phyloP scores from a whole-genome alignment of 2,329 filamentous ascomycete species.

The Fusarium torulosum region DNA sequence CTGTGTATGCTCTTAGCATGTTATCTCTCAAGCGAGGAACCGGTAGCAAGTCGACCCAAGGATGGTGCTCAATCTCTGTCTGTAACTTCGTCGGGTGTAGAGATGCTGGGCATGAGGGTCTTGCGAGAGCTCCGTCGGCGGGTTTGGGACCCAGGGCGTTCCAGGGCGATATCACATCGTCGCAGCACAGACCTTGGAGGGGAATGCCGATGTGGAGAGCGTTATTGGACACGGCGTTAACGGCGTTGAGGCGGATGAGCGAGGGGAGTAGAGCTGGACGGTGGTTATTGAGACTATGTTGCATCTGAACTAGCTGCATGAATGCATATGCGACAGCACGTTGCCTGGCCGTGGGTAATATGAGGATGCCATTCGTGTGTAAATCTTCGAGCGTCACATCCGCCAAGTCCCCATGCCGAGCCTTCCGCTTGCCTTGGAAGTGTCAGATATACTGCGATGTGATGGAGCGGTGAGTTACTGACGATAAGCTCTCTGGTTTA shows the following conservation, averaged over 20 bases:
- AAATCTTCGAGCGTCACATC: not conserved
- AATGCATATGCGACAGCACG: constrained; percentile 38
- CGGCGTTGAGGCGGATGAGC: constrained; percentile 44
- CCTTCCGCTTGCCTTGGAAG: constrained; percentile 32
- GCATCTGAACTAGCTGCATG: constrained; percentile 37
- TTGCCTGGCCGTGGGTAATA: constrained; percentile 10
- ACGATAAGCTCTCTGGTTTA: constrained; percentile 45
- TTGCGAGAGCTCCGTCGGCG: not conserved
- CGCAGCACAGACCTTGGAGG: constrained; percentile 30
- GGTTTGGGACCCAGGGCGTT: constrained; percentile 13
- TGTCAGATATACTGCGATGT: constrained; percentile 9
- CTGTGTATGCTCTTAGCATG: constrained; percentile 27
- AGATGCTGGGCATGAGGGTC: constrained; percentile 18
- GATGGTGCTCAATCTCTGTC: constrained; percentile 33
- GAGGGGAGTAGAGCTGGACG: constrained; percentile 30
- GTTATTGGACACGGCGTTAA: constrained; percentile 39
- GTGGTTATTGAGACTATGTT: constrained; percentile 34
- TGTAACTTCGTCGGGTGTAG: constrained; percentile 39
- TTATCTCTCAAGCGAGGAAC: constrained; percentile 41
- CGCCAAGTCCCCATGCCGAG: constrained; percentile 10
- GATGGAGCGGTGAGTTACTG: constrained; percentile 8
- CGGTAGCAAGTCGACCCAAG: constrained; percentile 44
- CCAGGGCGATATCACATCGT: constrained; percentile 42
- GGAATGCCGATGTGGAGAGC: constrained; percentile 32
- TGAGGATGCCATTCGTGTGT: constrained; percentile 11